Percentiles rank a stretch among this genome's conserved stretches.
Evolutionary conservation across 257 asterid species (phyloP).

Genomic region (Penstemon newberryi): DNA sequence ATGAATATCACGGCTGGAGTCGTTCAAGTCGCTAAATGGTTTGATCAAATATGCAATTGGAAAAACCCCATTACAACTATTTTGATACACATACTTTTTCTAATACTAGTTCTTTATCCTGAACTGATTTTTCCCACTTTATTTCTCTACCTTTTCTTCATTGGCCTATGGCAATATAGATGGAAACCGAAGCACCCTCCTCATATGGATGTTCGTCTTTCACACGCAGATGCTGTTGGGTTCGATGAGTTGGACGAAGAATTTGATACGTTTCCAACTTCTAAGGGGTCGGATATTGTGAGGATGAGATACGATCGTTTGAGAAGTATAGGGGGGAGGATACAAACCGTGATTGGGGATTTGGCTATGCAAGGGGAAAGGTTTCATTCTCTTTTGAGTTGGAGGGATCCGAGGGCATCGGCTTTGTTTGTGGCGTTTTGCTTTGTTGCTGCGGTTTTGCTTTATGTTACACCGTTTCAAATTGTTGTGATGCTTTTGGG

Average conservation of each 20-base stretch:
- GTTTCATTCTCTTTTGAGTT: conserved; percentile 52
- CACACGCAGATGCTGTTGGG: conserved; percentile 61
- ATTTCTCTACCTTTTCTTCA: conserved; percentile 64
- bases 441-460: conserved; percentile 51
- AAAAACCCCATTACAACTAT: conserved; percentile 78
- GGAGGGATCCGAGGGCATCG: conserved; percentile 88
- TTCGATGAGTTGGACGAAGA: conserved; percentile 75
- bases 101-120: conserved; percentile 59
- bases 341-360: conserved; percentile 74
- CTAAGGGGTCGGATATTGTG: conserved; percentile 48
- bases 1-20: conserved; percentile 51
- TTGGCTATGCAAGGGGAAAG: conserved; percentile 86
- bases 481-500: conserved; percentile 47
- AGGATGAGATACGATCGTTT: conserved; percentile 75
- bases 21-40: conserved; percentile 53
- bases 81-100: conserved; percentile 62
- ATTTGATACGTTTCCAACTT: conserved; percentile 73
- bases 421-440: conserved; percentile 66
- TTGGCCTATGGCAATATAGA: conserved; percentile 69
- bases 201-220: conserved; percentile 77
- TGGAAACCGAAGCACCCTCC: conserved; percentile 85
- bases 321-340: conserved; percentile 76
- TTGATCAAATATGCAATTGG: conserved; percentile 73
- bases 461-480: conserved; percentile 66
- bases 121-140: conserved; percentile 66